These are phyloP conservation scores for Mycena galopus DNA, from an alignment of 768 basidiomycete genomes.

Conservation along the genomic window DNA sequence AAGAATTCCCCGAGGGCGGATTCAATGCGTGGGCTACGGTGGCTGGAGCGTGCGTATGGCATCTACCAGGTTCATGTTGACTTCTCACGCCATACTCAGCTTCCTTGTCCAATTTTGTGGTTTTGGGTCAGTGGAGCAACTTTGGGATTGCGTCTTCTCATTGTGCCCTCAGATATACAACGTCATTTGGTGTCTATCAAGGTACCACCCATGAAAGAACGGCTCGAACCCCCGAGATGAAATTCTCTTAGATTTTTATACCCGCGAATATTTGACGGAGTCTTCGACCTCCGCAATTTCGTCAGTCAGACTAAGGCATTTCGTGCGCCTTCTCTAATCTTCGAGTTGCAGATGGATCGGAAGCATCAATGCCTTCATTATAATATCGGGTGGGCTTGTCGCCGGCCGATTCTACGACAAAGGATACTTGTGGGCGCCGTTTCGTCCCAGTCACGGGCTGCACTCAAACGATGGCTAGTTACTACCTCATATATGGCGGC, in stretches of 20 bases:
- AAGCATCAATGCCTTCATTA: constrained; percentile 58
- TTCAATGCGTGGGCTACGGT: neutral
- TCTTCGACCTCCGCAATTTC: constrained; percentile 53
- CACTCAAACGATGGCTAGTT: constrained; percentile 33
- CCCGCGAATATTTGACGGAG: constrained; percentile 49
- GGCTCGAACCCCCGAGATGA: too few species aligned
- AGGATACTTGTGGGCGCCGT: constrained; percentile 58
- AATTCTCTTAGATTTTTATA: constrained; percentile 50
- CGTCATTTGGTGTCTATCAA: constrained; percentile 53
- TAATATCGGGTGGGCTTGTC: constrained; percentile 55
- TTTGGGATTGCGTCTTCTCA: neutral
- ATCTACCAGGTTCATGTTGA: neutral
- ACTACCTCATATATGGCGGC: constrained; percentile 50
- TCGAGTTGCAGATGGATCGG: constrained; percentile 54
- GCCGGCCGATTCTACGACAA: constrained; percentile 60
- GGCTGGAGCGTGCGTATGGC: neutral
- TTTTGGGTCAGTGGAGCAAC: neutral
- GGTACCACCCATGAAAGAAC: constrained; percentile 36
- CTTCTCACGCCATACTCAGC: neutral
- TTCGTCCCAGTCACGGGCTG: neutral
- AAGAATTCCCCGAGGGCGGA: neutral
- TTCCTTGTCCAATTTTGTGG: constrained; percentile 23
- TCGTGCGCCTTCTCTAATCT: neutral
- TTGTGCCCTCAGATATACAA: constrained; percentile 47
- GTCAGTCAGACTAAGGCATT: constrained; percentile 33